Conservation (phyloP, 164 flowering plant species). For the Vitis rotundifolia region DNA sequence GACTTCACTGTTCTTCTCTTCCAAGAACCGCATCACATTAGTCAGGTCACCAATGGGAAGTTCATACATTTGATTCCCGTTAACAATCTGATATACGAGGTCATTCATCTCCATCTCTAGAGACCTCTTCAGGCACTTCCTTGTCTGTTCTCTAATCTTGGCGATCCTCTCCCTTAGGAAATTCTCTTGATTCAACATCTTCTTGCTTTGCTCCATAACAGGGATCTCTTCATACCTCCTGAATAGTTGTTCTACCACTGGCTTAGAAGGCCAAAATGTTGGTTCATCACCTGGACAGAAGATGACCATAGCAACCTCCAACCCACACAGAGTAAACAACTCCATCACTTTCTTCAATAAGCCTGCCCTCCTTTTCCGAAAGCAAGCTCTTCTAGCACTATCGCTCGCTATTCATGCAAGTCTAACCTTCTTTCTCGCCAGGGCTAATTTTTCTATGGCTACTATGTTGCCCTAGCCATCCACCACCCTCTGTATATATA, state of each 20-base stretch:
- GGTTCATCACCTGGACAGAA: constrained; percentile 28
- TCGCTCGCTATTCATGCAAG: constrained; percentile 27
- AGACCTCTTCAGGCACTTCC: constrained; percentile 11
- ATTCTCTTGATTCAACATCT: constrained; percentile 25
- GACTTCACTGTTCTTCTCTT: constrained; percentile 16
- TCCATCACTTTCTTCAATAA: constrained; percentile 36
- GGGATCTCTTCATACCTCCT: constrained; percentile 9
- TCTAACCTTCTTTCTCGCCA: constrained; percentile 36
- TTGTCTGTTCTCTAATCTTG: constrained; percentile 11
- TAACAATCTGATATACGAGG: constrained; percentile 14
- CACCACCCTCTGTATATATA: no score
- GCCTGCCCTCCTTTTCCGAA: constrained; percentile 25
- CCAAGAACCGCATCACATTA: constrained; percentile 15
- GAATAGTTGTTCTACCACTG: constrained; percentile 4
- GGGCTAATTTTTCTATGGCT: background rate
- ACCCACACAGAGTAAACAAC: constrained; percentile 26
- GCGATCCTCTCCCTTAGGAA: constrained; percentile 20
- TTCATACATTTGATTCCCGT: constrained; percentile 1
- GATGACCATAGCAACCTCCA: constrained; percentile 19
- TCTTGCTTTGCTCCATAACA: constrained; percentile 20
- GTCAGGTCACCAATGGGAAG: constrained; percentile 10
- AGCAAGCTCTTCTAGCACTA: constrained; percentile 29
- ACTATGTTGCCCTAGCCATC: no score
- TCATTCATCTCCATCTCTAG: constrained; percentile 16
- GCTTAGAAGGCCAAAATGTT: constrained; percentile 19